Conservation (phyloP, 2,329 filamentous ascomycete species). For the Hypoxylon sp. region DNA sequence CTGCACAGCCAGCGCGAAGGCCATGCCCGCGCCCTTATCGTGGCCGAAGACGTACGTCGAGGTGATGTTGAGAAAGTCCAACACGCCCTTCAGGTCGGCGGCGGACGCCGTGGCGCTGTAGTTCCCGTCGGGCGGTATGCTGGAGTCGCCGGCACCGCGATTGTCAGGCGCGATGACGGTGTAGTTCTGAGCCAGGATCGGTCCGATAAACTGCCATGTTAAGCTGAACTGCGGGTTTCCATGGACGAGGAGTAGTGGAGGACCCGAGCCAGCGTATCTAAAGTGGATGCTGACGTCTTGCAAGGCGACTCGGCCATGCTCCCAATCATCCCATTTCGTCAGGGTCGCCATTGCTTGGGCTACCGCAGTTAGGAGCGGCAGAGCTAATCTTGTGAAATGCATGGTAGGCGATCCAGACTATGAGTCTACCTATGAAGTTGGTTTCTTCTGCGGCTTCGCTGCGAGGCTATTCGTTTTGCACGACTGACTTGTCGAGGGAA, state of each 20-base stretch:
- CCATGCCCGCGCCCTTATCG: conserved; percentile 62
- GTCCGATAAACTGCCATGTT: conserved; percentile 58
- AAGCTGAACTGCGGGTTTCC: conserved; percentile 60
- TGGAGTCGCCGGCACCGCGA: conserved; percentile 59
- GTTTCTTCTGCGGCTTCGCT: conserved; percentile 7
- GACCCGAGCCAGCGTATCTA: conserved; percentile 59
- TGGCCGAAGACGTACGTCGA: conserved; percentile 61
- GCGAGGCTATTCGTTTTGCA: conserved; percentile 2
- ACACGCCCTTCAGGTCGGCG: conserved; percentile 56
- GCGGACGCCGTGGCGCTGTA: conserved; percentile 60
- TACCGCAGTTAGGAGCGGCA: conserved; percentile 11
- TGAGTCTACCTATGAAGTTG: background rate
- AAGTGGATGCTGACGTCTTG: conserved; percentile 61
- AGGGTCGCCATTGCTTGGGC: conserved; percentile 20
- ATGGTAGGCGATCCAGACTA: conserved; percentile 1
- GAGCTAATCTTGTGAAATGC: conserved; percentile 15
- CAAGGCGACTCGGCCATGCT: conserved; percentile 55
- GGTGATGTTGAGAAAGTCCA: conserved; percentile 61
- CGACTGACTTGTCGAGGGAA: background rate
- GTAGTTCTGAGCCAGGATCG: conserved; percentile 59
- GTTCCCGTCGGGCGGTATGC: conserved; percentile 56
- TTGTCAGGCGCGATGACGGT: conserved; percentile 62
- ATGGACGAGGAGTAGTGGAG: conserved; percentile 59
- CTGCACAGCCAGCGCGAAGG: conserved; percentile 58
- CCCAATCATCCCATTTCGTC: conserved; percentile 55